Conservation (phyloP, 805 yeast species). For the Jamesozyma hellenica region DNA sequence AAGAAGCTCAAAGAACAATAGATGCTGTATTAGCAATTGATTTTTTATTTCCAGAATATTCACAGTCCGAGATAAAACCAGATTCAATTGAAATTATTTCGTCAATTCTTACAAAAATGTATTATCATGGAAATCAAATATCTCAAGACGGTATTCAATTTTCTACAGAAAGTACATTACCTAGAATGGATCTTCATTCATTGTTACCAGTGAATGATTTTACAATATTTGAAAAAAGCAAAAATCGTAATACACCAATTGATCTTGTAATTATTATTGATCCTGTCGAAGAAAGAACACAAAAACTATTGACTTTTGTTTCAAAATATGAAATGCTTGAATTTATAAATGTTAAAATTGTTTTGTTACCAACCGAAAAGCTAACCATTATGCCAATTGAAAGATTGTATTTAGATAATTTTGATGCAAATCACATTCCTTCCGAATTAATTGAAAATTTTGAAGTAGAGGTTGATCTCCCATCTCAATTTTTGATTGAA, state of each 20-base stretch:
- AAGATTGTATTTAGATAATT: constrained; percentile 38
- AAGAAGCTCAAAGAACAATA: constrained; percentile 41
- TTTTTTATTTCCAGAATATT: constrained; percentile 10
- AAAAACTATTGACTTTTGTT: constrained; percentile 43
- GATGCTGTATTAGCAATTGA: constrained; percentile 24
- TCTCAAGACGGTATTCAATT: constrained; percentile 32
- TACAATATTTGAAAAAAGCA: constrained; percentile 18
- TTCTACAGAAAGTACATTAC: constrained; percentile 32
- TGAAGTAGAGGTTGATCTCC: constrained; percentile 19
- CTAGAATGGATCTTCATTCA: constrained; percentile 39
- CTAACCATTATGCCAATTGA: constrained; percentile 39
- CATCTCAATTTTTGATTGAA: constrained; percentile 8
- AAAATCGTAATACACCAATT: constrained; percentile 31
- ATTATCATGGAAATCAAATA: constrained; percentile 25
- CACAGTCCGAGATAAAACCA: constrained; percentile 15
- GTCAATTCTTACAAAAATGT: constrained; percentile 36
- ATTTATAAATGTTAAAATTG: constrained; percentile 43
- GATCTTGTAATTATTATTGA: constrained; percentile 56
- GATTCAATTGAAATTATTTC: constrained; percentile 42
- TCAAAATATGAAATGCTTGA: constrained; percentile 36
- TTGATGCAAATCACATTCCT: neutral
- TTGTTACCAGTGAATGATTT: constrained; percentile 9
- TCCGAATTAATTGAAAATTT: constrained; percentile 14
- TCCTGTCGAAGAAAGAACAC: constrained; percentile 64
- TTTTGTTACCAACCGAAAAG: constrained; percentile 47